phyloP scores from a whole-genome alignment of 805 yeast species.

The Wickerhamiella kurtzmanii region DNA sequence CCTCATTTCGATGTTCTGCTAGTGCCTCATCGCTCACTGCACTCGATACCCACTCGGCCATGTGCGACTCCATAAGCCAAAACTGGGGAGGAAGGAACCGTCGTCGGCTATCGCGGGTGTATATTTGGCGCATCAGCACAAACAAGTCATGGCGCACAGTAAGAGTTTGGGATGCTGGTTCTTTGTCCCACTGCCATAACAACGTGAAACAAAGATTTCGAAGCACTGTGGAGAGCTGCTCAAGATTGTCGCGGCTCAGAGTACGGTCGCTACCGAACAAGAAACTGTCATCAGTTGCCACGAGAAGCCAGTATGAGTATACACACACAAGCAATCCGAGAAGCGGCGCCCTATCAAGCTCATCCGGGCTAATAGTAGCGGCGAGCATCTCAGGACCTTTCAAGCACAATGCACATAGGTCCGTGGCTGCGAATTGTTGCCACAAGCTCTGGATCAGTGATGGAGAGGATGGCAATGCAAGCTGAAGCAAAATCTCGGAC shows the following conservation, averaged over 20 bases:
- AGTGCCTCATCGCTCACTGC: not conserved
- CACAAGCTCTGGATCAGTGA: constrained; percentile 10
- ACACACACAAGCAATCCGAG: constrained; percentile 45
- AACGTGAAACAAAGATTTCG: constrained; percentile 38
- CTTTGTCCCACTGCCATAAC: constrained; percentile 28
- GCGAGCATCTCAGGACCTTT: not conserved
- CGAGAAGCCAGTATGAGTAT: constrained; percentile 51
- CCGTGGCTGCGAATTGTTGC: constrained; percentile 7
- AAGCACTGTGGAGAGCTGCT: constrained; percentile 34
- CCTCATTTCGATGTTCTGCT: constrained; percentile 17
- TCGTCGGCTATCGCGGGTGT: constrained; percentile 51
- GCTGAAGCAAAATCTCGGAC: constrained; percentile 4
- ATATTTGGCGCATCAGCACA: constrained; percentile 49
- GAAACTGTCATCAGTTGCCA: constrained; percentile 53
- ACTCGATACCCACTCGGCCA: not conserved
- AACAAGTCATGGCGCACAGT: constrained; percentile 30
- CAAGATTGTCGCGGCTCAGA: constrained; percentile 29
- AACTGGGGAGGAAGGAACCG: constrained; percentile 35
- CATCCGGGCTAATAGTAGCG: not conserved
- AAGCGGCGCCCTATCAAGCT: constrained; percentile 14
- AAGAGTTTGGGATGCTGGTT: constrained; percentile 1
- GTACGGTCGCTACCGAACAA: constrained; percentile 33
- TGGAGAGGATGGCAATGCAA: constrained; percentile 8
- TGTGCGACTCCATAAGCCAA: constrained; percentile 36
- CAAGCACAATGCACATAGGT: not conserved